Conservation (phyloP, 2,329 filamentous ascomycete species). For the Pseudogymnoascus sp. region DNA sequence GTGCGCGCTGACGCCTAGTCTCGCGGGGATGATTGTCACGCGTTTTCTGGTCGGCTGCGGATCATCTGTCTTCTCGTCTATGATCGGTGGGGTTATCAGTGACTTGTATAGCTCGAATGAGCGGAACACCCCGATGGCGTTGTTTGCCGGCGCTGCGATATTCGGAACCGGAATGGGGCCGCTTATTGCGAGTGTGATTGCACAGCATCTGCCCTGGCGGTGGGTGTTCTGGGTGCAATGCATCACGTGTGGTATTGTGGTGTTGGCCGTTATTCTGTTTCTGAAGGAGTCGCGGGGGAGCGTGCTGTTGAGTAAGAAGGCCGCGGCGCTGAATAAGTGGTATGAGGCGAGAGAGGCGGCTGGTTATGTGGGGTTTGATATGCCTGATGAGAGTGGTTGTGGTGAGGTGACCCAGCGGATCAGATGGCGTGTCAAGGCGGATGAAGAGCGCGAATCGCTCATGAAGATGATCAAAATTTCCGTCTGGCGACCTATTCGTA, state of each 20-base stretch:
- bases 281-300: constrained; percentile 78
- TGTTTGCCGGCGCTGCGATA: constrained; percentile 74
- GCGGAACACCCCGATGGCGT: constrained; percentile 80
- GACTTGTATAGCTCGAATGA: constrained; percentile 74
- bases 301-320: constrained; percentile 70
- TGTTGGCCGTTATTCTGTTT: constrained; percentile 55
- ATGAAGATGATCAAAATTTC: constrained; percentile 63
- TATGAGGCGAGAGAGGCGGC: constrained; percentile 61
- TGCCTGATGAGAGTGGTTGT: constrained; percentile 24
- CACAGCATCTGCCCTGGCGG: constrained; percentile 60
- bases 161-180: constrained; percentile 75
- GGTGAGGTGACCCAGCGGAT: constrained; percentile 31
- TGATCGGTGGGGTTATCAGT: constrained; percentile 85
- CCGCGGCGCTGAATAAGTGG: constrained; percentile 64
- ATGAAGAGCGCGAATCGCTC: constrained; percentile 65
- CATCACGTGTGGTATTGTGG: constrained; percentile 56
- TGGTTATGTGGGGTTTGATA: constrained; percentile 42
- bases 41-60: constrained; percentile 73
- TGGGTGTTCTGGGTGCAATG: constrained; percentile 87
- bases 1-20: constrained; percentile 60
- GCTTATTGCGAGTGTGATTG: constrained; percentile 60
- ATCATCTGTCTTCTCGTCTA: constrained; percentile 71
- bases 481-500: constrained; percentile 64
- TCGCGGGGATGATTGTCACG: constrained; percentile 64
- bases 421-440: constrained; percentile 70